Evolutionary conservation across 164 flowering plant species (phyloP).

Genomic region (Umbilicus rupestris): DNA sequence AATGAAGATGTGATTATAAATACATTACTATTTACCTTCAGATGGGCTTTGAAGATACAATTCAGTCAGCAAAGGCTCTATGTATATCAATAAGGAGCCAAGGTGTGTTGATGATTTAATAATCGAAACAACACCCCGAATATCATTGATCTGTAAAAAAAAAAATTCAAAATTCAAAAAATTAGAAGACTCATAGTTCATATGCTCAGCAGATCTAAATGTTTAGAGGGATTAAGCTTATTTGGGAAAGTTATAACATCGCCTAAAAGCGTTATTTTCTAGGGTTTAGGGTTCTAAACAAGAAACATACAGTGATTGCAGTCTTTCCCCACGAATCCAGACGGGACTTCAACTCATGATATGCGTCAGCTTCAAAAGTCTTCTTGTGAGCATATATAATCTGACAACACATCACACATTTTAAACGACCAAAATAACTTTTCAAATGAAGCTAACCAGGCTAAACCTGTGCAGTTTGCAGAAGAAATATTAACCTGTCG

Average conservation of each 20-base stretch:
- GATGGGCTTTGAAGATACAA: conserved; percentile 28
- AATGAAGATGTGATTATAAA: neutral
- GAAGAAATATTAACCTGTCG: conserved; percentile 38
- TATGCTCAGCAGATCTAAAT: no score
- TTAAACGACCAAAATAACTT: neutral
- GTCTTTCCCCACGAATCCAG: conserved; percentile 21
- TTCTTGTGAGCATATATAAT: conserved; percentile 62
- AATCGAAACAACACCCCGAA: conserved; percentile 29
- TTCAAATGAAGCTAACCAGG: neutral
- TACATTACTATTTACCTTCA: conserved; percentile 22
- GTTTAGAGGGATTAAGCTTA: neutral
- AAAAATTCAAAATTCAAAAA: neutral
- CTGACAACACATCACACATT: conserved; percentile 25
- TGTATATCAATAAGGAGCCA: conserved; percentile 25
- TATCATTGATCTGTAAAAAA: conserved; percentile 28
- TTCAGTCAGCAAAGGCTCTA: conserved; percentile 50
- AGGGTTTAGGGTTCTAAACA: neutral
- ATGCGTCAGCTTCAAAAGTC: conserved; percentile 48
- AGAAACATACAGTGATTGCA: conserved; percentile 23
- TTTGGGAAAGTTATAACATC: neutral
- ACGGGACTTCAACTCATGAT: conserved; percentile 33
- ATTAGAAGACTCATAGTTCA: no score
- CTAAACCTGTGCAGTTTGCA: neutral
- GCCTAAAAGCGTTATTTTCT: neutral
- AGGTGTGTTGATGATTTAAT: conserved; percentile 57